These are phyloP conservation scores for Ophiocordyceps australis DNA, from an alignment of 2,329 filamentous ascomycete species.

Conservation along the genomic window DNA sequence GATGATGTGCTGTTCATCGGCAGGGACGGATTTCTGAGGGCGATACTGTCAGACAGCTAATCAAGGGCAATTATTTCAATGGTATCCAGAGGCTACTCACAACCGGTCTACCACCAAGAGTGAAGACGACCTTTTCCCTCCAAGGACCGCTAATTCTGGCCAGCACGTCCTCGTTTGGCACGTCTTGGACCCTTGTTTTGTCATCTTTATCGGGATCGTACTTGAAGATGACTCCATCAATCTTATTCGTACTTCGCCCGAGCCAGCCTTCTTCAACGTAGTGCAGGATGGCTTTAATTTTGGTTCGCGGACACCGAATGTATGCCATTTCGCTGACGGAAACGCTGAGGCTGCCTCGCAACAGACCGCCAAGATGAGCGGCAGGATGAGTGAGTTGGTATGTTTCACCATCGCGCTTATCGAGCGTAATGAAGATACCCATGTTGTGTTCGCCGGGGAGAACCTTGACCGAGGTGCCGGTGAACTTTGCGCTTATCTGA, in stretches of 20 bases:
- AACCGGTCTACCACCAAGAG: constrained; percentile 37
- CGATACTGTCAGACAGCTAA: too few relatives aligned
- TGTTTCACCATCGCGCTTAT: constrained; percentile 66
- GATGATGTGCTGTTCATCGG: constrained; percentile 51
- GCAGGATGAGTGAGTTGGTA: constrained; percentile 91
- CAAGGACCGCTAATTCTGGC: constrained; percentile 71
- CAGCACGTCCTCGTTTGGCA: constrained; percentile 69
- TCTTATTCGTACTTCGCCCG: constrained; percentile 75
- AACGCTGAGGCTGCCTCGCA: constrained; percentile 75
- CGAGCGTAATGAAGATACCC: constrained; percentile 83
- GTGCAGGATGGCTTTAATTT: constrained; percentile 78
- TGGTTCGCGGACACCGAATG: constrained; percentile 76
- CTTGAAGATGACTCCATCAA: constrained; percentile 78
- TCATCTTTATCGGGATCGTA: constrained; percentile 79
- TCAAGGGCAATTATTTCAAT: too few relatives aligned
- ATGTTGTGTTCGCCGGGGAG: constrained; percentile 84
- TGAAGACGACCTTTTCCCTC: constrained; percentile 53
- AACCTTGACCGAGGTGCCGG: constrained; percentile 84
- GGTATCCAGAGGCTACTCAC: too few relatives aligned
- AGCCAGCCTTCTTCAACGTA: constrained; percentile 95
- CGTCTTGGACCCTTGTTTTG: constrained; percentile 65
- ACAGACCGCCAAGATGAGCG: constrained; percentile 76
- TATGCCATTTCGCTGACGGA: constrained; percentile 82
- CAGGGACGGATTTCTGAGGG: constrained; percentile 23
- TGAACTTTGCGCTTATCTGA: constrained; percentile 95